Evolutionary conservation across 129 eudicot species (phyloP).

Genomic region (Saussurea involucrata): DNA sequence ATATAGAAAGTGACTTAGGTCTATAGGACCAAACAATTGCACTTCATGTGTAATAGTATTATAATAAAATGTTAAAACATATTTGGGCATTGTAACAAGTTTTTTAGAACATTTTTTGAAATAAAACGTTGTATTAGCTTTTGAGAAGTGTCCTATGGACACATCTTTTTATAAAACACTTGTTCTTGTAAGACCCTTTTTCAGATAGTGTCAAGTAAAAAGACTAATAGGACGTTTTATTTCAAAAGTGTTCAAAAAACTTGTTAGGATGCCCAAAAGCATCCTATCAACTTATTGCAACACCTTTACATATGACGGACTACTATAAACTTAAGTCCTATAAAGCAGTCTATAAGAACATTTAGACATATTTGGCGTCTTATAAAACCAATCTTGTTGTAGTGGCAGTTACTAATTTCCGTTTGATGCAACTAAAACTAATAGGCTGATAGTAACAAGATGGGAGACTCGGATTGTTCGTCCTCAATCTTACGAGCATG

Average conservation of each 20-base stretch:
- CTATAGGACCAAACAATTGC: not conserved
- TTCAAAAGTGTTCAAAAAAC: not conserved
- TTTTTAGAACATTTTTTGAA: not conserved
- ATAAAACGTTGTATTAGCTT: not conserved
- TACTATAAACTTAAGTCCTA: not conserved
- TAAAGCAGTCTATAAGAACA: not conserved
- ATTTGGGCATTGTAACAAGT: not conserved
- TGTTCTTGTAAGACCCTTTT: not conserved
- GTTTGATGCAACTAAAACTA: not conserved
- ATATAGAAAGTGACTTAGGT: too few species aligned
- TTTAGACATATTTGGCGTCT: not conserved
- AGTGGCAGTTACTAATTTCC: not conserved
- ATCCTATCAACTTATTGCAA: not conserved
- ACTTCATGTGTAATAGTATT: not conserved
- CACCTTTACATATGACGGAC: not conserved
- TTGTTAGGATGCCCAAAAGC: not conserved
- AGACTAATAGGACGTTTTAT: not conserved
- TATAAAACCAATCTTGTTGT: not conserved
- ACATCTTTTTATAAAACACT: not conserved
- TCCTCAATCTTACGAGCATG: constrained; percentile 41
- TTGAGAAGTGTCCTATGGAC: not conserved
- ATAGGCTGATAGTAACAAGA: constrained; percentile 69
- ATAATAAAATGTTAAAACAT: too few species aligned
- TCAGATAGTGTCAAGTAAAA: not conserved
- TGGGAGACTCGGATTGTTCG: constrained; percentile 53